Base-by-base conservation (phyloP, 208 protist genomes). In the Entamoeba moshkovskii region DNA sequence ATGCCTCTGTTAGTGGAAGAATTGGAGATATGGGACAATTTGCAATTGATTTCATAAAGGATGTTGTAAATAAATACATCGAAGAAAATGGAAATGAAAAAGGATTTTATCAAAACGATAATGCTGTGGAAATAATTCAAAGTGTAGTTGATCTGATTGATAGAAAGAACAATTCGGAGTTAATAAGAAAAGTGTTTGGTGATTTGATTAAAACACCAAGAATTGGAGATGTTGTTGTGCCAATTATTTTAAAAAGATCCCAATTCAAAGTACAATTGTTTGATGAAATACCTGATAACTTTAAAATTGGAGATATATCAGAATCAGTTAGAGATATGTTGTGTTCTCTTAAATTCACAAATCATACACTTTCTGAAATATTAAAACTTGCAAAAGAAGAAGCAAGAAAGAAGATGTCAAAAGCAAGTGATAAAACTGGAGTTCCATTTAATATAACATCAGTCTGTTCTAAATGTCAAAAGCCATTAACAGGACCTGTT, bases 181-280 rank as follows among this genome's bases (percentile, higher is more conserved):
- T 85, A 85, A 22, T 22, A 42, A 29, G 59, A 85, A 85, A 85
- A 85, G 59, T 85, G 13, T 85, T 85, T 85, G 22, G 8, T 13
- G 59, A 85, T 33, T 13, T 85, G 13, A 85, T 85, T 85, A 38
- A 38, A 38, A 42, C 18, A 42, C 11, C 59, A 29, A 0, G 1
- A 52, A 0, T 52, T 22, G 3, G 47, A 22, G 47, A 52, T 52
- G 11, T 85, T 29, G 22, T 85, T 42, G n/a, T 85, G 13, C 59
- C 59, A 33, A 85, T 85, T 85, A 85, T 85, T 11, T 85, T 85
- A 38, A 85, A 85, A 85, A 11, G 59, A 33, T 85, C 59, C 13
- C 59, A 85, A 85, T 85, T 85, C n/a, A 85, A 85, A 85, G 59
- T 85, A 13, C 59, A 85, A 85, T 38, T 85, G n/a, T 85, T 85